Evolutionary conservation across 208 protist species (phyloP).

Genomic region (Leishmania tropica): DNA sequence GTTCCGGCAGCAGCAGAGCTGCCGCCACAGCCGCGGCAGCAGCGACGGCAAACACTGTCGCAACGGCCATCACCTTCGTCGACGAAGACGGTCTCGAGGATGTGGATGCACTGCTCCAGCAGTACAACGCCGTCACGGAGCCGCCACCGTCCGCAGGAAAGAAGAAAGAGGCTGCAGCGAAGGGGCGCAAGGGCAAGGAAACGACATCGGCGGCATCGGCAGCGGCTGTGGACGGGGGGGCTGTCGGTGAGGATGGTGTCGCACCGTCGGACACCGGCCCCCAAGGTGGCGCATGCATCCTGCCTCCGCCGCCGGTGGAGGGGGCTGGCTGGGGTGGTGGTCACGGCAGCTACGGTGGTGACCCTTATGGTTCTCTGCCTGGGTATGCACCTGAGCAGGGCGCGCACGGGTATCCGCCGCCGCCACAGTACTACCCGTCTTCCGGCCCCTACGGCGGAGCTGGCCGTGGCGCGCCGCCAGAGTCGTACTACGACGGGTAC

Average conservation of each 20-base stretch:
- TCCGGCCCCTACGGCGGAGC: not conserved
- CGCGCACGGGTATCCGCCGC: slow-evolving; percentile 2
- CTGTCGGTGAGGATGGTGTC: not conserved
- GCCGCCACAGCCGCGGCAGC: slow-evolving; percentile 1
- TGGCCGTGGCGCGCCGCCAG: not conserved
- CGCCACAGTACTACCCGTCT: slow-evolving; percentile 6
- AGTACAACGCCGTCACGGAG: slow-evolving; percentile 19
- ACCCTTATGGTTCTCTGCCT: not conserved
- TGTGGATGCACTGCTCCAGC: slow-evolving; percentile 26
- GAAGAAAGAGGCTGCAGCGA: slow-evolving; percentile 1
- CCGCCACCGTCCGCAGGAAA: not conserved
- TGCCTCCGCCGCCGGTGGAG: not conserved
- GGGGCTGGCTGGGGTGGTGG: not conserved
- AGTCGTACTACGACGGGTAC: not conserved
- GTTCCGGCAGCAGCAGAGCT: not conserved
- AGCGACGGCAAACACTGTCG: slow-evolving; percentile 5
- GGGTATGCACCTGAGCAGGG: not conserved
- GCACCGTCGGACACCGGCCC: not conserved
- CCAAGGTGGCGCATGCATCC: not conserved
- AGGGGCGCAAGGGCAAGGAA: not conserved
- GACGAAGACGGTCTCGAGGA: slow-evolving; percentile 18
- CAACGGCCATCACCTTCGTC: slow-evolving; percentile 7
- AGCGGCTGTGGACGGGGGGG: not conserved
- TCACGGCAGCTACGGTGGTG: not conserved
- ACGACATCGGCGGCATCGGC: not conserved